Percentiles rank a stretch among this genome's conserved stretches.
Conservation (phyloP, 2,329 filamentous ascomycete species). For the Sporothrix schenckii region DNA sequence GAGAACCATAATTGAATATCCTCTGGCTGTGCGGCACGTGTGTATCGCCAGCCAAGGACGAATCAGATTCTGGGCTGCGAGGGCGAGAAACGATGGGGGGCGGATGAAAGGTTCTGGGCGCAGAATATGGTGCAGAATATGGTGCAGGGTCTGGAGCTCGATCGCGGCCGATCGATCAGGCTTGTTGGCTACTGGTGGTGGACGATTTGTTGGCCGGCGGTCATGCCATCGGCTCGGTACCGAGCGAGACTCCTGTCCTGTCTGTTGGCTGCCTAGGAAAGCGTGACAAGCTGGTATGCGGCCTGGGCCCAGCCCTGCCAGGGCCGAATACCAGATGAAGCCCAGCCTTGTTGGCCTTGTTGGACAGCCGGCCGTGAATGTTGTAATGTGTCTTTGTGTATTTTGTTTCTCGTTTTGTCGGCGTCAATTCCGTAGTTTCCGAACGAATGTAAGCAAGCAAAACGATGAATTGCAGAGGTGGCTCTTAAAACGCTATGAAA, state of each 20-base stretch:
- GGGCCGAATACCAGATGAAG: neutral
- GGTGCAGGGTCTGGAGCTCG: neutral
- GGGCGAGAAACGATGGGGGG: neutral
- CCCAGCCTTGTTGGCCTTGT: neutral
- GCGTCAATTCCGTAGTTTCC: constrained; percentile 15
- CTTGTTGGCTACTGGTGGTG: neutral
- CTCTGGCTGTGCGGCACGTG: constrained; percentile 19
- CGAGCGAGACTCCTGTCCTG: neutral
- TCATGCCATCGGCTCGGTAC: constrained; percentile 17
- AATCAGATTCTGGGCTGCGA: constrained; percentile 3
- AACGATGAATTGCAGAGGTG: neutral
- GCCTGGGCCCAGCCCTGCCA: neutral
- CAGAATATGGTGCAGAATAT: neutral
- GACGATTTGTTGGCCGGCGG: constrained; percentile 4
- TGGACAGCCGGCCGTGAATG: neutral
- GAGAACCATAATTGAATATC: neutral
- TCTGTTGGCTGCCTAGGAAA: neutral
- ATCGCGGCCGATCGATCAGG: neutral
- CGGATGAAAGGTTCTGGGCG: neutral
- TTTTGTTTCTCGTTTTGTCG: neutral
- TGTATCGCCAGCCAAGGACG: constrained; percentile 11
- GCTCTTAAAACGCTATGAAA: neutral
- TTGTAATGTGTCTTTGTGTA: neutral
- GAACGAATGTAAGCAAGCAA: constrained; percentile 1
- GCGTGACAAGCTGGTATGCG: neutral